Conservation (phyloP, 2,329 filamentous ascomycete species). For the Blastomyces gilchristii region DNA sequence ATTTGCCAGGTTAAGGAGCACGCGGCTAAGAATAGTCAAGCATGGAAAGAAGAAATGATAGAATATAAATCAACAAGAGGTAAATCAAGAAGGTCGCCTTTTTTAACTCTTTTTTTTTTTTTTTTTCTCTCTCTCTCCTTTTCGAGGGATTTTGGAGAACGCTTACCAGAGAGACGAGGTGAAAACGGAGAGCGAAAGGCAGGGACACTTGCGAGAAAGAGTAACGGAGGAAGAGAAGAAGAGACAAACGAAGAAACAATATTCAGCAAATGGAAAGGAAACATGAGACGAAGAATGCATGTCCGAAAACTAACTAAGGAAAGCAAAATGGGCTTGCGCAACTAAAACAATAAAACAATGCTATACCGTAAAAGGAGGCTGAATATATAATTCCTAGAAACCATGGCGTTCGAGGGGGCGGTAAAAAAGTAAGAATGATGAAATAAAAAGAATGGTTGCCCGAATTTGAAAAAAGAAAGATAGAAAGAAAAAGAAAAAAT, state of each 20-base stretch:
- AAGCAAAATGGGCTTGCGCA: not conserved
- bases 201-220: not conserved
- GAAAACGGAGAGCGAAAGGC: not conserved
- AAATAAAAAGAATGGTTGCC: not conserved
- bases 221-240: not conserved
- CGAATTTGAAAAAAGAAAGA: conserved; percentile 4
- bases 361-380: conserved; percentile 5
- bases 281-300: conserved; percentile 16
- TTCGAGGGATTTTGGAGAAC: not conserved
- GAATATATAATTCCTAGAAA: conserved; percentile 10
- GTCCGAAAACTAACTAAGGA: not conserved
- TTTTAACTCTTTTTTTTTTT: not conserved
- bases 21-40: not conserved
- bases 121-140: not conserved
- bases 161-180: not conserved
- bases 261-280: not conserved
- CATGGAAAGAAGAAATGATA: not conserved
- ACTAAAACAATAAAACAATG: not conserved
- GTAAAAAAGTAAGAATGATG: conserved; percentile 8
- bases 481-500: conserved; percentile 9
- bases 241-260: not conserved
- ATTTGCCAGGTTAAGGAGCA: not conserved
- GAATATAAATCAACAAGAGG: not conserved
- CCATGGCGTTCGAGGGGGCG: conserved; percentile 11
- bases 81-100: not conserved